phyloP scores from a whole-genome alignment of 768 basidiomycete genomes.

The Udeniomyces megalosporus region DNA sequence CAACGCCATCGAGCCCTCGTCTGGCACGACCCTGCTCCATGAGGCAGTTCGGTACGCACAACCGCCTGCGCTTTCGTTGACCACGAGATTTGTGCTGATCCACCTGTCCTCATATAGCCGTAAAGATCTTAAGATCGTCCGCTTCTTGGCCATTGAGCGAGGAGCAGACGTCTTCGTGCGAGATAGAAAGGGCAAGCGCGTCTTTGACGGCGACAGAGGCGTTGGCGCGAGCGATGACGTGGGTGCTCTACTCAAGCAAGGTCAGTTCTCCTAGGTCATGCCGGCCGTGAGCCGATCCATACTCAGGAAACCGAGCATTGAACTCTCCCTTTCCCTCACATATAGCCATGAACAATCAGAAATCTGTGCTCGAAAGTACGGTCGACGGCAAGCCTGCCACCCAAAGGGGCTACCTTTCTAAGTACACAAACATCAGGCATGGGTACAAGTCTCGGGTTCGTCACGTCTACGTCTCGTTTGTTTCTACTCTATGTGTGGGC shows the following conservation, averaged over 20 bases:
- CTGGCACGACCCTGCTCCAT: slow-evolving; percentile 64
- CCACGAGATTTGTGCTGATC: not conserved
- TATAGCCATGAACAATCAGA: slow-evolving; percentile 16
- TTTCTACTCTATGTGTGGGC: slow-evolving; percentile 44
- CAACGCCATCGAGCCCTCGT: slow-evolving; percentile 55
- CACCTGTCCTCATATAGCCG: slow-evolving; percentile 26
- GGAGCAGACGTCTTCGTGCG: slow-evolving; percentile 81
- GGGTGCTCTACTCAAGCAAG: slow-evolving; percentile 67
- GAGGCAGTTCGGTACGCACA: slow-evolving; percentile 53
- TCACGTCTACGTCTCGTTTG: not conserved
- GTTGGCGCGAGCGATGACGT: slow-evolving; percentile 43
- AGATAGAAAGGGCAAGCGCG: slow-evolving; percentile 52
- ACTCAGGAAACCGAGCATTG: too few relatives aligned
- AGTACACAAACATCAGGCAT: not conserved
- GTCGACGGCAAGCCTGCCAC: slow-evolving; percentile 6
- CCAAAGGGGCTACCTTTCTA: slow-evolving; percentile 3
- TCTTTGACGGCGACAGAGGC: slow-evolving; percentile 50
- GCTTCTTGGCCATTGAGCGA: slow-evolving; percentile 56
- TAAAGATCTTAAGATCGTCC: slow-evolving; percentile 62
- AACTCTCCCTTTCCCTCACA: slow-evolving; percentile 3
- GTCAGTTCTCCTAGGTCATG: slow-evolving; percentile 34
- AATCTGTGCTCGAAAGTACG: slow-evolving; percentile 2
- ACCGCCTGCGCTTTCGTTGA: too few relatives aligned
- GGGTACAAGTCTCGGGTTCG: slow-evolving; percentile 11
- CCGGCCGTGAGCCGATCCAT: not conserved